These are phyloP conservation scores for Phytopythium aichiense DNA, from an alignment of 352 stramenopile genomes.

Conservation along the genomic window DNA sequence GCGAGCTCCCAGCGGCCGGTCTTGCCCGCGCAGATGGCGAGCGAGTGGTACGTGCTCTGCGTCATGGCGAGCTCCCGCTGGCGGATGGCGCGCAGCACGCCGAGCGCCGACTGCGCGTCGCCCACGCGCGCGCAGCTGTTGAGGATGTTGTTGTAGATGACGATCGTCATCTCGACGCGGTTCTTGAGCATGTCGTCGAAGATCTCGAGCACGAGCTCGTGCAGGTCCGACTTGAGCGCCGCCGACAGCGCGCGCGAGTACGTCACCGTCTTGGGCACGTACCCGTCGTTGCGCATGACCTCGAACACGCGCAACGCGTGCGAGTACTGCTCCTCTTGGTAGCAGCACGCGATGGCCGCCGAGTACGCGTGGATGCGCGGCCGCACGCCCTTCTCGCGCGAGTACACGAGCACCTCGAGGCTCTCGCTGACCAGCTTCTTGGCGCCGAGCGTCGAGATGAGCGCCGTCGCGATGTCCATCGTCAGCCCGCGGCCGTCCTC, in stretches of 20 bases:
- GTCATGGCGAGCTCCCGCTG: constrained; percentile 61
- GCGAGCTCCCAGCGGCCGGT: constrained; percentile 69
- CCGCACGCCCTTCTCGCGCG: constrained; percentile 59
- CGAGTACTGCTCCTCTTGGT: constrained; percentile 60
- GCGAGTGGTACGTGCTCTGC: constrained; percentile 74
- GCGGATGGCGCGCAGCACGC: constrained; percentile 60
- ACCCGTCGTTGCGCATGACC: constrained; percentile 84
- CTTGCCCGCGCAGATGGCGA: constrained; percentile 76
- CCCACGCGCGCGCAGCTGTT: constrained; percentile 74
- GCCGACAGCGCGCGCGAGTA: constrained; percentile 83
- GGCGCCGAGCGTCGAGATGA: constrained; percentile 59
- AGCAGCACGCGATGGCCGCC: constrained; percentile 71
- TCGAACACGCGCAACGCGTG: constrained; percentile 83
- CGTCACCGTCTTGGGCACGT: constrained; percentile 71
- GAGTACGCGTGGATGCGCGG: constrained; percentile 84
- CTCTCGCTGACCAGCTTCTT: constrained; percentile 43
- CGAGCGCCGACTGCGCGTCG: constrained; percentile 66
- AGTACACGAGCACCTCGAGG: constrained; percentile 62
- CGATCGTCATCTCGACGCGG: constrained; percentile 59
- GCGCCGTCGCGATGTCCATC: constrained; percentile 41
- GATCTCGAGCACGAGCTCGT: constrained; percentile 86
- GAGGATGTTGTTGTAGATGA: constrained; percentile 87
- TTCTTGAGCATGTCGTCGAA: constrained; percentile 85
- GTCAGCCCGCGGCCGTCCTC: constrained; percentile 30
- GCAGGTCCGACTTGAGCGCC: constrained; percentile 68